These are phyloP conservation scores for Fomitiporia mediterranea DNA, from an alignment of 1,284 basidiomycete genomes.

Conservation along the genomic window DNA sequence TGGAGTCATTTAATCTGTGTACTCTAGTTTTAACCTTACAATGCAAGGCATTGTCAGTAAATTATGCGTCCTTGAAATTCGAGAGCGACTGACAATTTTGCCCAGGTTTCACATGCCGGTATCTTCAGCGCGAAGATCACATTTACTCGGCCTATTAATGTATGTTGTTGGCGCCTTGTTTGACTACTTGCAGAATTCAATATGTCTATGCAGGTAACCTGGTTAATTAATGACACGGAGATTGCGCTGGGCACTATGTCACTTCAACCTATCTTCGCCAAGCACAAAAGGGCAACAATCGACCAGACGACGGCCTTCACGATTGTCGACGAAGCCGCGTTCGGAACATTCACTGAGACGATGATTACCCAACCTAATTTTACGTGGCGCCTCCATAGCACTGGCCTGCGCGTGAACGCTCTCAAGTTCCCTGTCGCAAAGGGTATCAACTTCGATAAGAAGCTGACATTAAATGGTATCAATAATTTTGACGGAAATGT, in stretches of 20 bases:
- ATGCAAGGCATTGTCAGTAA: conserved; percentile 42
- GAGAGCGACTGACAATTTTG: conserved; percentile 9
- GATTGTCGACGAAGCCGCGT: conserved; percentile 49
- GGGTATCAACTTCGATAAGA: conserved; percentile 59
- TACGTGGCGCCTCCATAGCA: conserved; percentile 63
- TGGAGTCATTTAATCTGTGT: not conserved
- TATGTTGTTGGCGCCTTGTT: conserved; percentile 27
- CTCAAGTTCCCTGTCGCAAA: conserved; percentile 61
- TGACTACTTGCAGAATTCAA: not conserved
- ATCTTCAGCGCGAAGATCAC: conserved; percentile 53
- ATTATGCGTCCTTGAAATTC: not conserved
- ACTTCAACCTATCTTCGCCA: conserved; percentile 42
- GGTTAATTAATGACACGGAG: conserved; percentile 45
- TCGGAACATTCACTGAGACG: conserved; percentile 49
- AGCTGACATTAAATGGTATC: conserved; percentile 54
- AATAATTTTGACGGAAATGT: conserved; percentile 62
- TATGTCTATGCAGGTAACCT: conserved; percentile 29
- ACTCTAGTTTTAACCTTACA: conserved; percentile 41
- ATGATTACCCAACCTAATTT: conserved; percentile 69
- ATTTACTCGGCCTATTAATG: conserved; percentile 48
- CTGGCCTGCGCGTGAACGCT: conserved; percentile 61
- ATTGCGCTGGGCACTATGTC: conserved; percentile 47
- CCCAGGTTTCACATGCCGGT: conserved; percentile 57
- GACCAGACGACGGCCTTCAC: conserved; percentile 54
- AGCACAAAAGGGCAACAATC: conserved; percentile 49